Evolutionary conservation across 192 early-diverging fungal genomes (phyloP).

Genomic region (Backusella psychrophila): DNA sequence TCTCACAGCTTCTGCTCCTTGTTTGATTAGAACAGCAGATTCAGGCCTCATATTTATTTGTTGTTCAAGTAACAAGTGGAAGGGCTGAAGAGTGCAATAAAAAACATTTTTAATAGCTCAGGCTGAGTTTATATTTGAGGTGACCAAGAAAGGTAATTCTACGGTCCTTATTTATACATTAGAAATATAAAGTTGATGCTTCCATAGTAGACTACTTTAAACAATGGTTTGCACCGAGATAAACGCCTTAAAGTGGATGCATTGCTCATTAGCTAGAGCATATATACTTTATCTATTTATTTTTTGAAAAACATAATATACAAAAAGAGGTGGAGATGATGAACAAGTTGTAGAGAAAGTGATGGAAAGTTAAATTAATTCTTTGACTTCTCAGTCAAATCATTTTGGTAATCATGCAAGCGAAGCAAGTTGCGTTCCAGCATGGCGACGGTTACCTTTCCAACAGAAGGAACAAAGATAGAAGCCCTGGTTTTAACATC

Average conservation of each 20-base stretch:
- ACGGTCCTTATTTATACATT: not conserved
- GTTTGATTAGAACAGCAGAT: conserved; percentile 7
- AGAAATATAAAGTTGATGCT: too few species aligned
- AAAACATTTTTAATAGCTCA: conserved; percentile 7
- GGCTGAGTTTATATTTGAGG: not conserved
- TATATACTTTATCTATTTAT: not conserved
- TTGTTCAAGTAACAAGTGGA: not conserved
- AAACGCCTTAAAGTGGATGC: not conserved
- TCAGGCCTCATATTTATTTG: not conserved
- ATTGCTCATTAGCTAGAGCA: not conserved
- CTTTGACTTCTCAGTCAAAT: conserved; percentile 20
- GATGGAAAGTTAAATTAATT: not conserved
- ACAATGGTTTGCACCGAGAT: not conserved
- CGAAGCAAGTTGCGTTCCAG: conserved; percentile 93
- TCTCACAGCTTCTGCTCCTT: conserved; percentile 23
- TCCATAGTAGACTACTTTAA: not conserved
- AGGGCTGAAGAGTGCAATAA: not conserved
- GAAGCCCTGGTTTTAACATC: conserved; percentile 90
- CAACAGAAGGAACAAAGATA: conserved; percentile 94
- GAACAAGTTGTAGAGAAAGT: not conserved
- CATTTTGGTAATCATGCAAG: conserved; percentile 72
- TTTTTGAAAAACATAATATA: conserved; percentile 9
- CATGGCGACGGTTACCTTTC: conserved; percentile 99
- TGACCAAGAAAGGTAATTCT: too few species aligned
- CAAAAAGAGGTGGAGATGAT: not conserved